Evolutionary conservation across 345 rosid genomes (phyloP), one percentile per base, ranked within the genome.

Genomic region (Hypericum perforatum): DNA sequence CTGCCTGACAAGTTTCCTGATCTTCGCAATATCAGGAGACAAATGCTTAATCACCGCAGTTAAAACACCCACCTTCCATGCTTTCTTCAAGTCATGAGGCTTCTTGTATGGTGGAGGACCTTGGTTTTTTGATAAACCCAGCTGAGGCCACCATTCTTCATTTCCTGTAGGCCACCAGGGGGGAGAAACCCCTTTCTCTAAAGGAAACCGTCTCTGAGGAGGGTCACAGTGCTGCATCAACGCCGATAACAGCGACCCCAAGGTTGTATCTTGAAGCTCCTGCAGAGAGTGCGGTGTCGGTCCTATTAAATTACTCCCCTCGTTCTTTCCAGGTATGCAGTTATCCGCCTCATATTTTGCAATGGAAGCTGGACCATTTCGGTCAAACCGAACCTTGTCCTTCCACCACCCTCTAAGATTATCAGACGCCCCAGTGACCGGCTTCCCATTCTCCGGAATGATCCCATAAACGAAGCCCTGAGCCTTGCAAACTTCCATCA

Each of bases 351-450:
- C 79, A 44, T 92, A 82, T 72, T 85, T 92, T 11, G 79, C 47
- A 52, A 88, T 80, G 40, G 97, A 97, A 22, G 94, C 94, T 0
- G 91, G 95, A 43, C 97, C 98, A 16, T 85, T 92, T 7, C 94
- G 78, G 60, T 92, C 98, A 57, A 92, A 92, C 74, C 89, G 69
- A 57, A 92, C 98, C 58, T 67, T 85, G 48, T 88, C 96, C 79
- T 82, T 92, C 98, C 98, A 92, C 98, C 98, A 92, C 49, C 76
- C 98, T 29, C 94, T 78, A 45, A 92, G 86, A 60, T 77, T 88
- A 63, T 92, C 98, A 7, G 98, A 88, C 38, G 94, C 80, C 1
- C 97, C 98, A 0, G 90, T 77, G 6, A 88, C 91, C 0, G 97
- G 95, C 60, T 76, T 83, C 13, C 98, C 95, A 45, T 88, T 83